Evolutionary conservation across 2,329 filamentous ascomycete species (phyloP).

Genomic region (Orbilia blumenaviensis): DNA sequence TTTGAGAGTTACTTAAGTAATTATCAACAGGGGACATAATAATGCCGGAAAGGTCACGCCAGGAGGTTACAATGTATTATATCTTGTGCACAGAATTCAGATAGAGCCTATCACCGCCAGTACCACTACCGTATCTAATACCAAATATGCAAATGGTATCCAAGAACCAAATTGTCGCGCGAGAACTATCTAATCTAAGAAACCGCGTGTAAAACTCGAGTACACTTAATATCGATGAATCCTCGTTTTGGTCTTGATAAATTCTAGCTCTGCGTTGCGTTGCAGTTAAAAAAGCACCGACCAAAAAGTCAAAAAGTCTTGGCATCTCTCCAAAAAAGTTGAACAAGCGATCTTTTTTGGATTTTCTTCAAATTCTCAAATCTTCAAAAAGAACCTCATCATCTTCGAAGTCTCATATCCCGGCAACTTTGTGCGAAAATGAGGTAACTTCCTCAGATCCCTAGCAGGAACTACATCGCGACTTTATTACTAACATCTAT

Average conservation of each 20-base stretch:
- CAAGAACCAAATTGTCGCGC: too few species aligned
- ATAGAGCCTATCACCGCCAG: background rate
- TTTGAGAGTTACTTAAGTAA: background rate
- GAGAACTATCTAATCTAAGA: too few species aligned
- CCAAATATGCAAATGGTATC: too few species aligned
- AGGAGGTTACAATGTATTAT: background rate
- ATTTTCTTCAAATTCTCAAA: conserved; percentile 6
- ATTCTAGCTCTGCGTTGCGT: conserved; percentile 3
- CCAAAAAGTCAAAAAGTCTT: conserved; percentile 9
- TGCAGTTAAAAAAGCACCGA: background rate
- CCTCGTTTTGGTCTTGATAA: too few species aligned
- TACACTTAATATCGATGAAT: too few species aligned
- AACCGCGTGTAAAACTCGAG: too few species aligned
- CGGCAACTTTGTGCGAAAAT: conserved; percentile 20
- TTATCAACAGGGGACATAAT: background rate
- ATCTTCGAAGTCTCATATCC: background rate
- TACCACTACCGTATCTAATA: too few species aligned
- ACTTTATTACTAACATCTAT: background rate
- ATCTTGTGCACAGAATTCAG: background rate
- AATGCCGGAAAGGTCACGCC: background rate
- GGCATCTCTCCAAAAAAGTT: conserved; percentile 5
- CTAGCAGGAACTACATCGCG: background rate
- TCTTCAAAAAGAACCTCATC: background rate
- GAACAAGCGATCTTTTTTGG: background rate
- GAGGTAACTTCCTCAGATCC: conserved; percentile 16